Evolutionary conservation across 345 rosid genomes (phyloP).

Genomic region (Gossypium raimondii): DNA sequence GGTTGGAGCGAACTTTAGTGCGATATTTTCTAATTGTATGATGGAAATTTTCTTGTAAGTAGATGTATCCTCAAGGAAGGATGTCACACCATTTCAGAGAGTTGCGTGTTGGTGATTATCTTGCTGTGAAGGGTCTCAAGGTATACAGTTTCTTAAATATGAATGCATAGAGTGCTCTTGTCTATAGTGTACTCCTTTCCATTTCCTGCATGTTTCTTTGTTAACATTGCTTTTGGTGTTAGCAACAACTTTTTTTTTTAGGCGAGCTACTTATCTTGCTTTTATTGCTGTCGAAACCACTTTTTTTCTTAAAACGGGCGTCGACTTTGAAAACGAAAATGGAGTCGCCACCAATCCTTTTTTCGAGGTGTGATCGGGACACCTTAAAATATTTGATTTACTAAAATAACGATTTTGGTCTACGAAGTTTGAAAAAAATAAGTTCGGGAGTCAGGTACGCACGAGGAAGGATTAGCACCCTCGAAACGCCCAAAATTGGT

Average conservation of each 20-base stretch:
- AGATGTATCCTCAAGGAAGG: conserved; percentile 99
- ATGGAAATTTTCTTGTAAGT: conserved; percentile 15
- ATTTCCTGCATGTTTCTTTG: background rate
- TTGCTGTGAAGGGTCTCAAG: conserved; percentile 96
- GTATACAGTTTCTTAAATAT: conserved; percentile 31
- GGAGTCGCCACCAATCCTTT: no score
- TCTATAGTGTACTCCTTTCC: background rate
- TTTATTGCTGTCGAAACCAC: no score
- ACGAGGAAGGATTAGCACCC: no score
- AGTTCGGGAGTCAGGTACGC: no score
- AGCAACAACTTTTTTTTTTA: background rate
- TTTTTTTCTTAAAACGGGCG: no score
- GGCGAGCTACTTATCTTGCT: background rate
- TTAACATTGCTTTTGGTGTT: background rate
- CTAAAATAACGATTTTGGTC: no score
- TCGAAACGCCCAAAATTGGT: no score
- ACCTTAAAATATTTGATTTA: no score
- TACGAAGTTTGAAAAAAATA: no score
- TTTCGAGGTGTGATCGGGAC: no score
- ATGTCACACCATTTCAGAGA: conserved; percentile 98
- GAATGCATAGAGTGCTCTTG: no score
- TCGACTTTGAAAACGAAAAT: no score
- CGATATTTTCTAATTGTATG: background rate
- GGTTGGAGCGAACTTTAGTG: conserved; percentile 11
- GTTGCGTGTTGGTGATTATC: conserved; percentile 78